Base-by-base conservation (phyloP, 2,329 filamentous ascomycete genomes). In the Monilinia fructicola region DNA sequence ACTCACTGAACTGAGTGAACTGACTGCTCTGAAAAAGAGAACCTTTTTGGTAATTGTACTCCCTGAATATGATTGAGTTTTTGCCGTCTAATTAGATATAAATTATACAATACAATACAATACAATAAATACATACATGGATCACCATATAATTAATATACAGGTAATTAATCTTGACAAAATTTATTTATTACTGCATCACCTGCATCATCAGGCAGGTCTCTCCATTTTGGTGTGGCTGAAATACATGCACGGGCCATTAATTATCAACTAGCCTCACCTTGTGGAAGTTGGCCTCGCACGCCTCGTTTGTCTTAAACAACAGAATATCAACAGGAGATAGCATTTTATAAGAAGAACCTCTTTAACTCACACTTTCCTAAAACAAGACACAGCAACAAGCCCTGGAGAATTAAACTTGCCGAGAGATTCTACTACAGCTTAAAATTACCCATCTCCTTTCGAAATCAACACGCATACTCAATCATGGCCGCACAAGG, bases 401-500 rank as follows among this genome's bases (percentile, higher is more conserved):
- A 40, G n/a, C n/a, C n/a, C n/a, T n/a, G n/a, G n/a, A n/a, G 46
- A 38, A 9, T 35, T 14, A 56, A 50, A 28, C 42, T 54, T 55
- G 10, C 42, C 28, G 31, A 46, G n/a, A 21, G 1, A 38, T 38
- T 26, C 42, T 16, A 14, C 31, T 59, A 44, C 44, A 38, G 18
- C 28, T 38, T 21, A 16, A 40, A 31, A 16, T 10, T 21, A 46
- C n/a, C 35, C 1, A 53, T 61, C 46, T 46, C 21, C n/a, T 28
- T 14, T 54, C 23, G 48, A 63, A 63, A 50, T 63, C 38, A 54
- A 50, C 58, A 40, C 40, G 23, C 44, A 38, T 52, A 21, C 46
- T 59, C 54, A 52, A 64, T 62, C 50, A 69, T 72, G 71, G 66
- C 75, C 67, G 71, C 74, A 67, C 73, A 72, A 77, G 86, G 85